Evolutionary conservation across 2,329 filamentous ascomycete genomes (phyloP).

Genomic region (Pseudofabraea citricarpa): DNA sequence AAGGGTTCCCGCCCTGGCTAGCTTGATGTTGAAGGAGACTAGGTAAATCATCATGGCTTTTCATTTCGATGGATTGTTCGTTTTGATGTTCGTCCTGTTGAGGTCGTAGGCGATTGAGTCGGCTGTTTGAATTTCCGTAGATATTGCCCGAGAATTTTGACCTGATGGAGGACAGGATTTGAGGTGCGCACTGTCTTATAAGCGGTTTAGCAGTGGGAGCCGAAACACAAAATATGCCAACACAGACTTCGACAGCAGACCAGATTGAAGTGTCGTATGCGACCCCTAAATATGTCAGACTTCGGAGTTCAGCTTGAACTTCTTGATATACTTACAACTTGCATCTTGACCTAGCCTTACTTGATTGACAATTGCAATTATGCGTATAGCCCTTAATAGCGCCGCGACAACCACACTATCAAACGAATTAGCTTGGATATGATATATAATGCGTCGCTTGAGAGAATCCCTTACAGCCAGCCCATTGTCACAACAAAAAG

Average conservation of each 20-base stretch:
- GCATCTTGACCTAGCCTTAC: neutral
- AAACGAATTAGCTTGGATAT: neutral
- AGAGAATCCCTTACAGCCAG: neutral
- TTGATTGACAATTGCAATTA: neutral
- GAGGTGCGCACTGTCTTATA: neutral
- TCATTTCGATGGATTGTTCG: too few species aligned
- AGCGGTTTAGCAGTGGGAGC: neutral
- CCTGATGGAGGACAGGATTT: neutral
- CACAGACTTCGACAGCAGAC: neutral
- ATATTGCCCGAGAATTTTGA: neutral
- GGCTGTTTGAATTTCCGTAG: too few species aligned
- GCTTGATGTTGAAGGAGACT: too few species aligned
- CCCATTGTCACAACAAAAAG: neutral
- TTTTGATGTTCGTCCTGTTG: too few species aligned
- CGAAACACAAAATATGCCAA: neutral
- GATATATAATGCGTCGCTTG: neutral
- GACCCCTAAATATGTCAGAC: too few species aligned
- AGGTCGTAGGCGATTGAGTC: too few species aligned
- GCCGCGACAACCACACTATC: neutral
- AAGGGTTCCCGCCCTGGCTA: too few species aligned
- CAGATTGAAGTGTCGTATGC: constrained; percentile 1
- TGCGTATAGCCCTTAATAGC: neutral
- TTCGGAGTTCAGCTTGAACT: too few species aligned
- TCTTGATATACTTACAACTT: too few species aligned
- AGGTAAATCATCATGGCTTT: too few species aligned